Evolutionary conservation across 2,329 filamentous ascomycete genomes (phyloP), one percentile per base, ranked within the genome.

Genomic region (Cercospora sojina): DNA sequence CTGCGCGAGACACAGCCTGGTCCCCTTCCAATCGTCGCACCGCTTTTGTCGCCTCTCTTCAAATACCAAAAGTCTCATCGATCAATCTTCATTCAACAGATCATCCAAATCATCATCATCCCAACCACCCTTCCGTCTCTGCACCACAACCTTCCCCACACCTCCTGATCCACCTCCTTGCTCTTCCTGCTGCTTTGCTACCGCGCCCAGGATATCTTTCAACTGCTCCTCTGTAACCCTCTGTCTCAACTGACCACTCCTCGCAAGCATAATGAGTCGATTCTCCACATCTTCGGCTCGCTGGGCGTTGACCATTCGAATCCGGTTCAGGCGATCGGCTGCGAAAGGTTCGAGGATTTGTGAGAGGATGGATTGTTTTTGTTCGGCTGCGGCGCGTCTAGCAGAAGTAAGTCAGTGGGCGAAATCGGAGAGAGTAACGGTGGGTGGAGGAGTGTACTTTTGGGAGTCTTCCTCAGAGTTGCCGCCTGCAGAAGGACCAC

Each of bases 271-370:
- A 79, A 99, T 93, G 64, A 99, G 86, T 59, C 94, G 83, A 84
- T 96, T 93, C 83, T 99, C 95, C 65, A 99, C 88, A 75, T 97
- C 93, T 68, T 86, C 87, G 38, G 95, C 95, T 75, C 95, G 91
- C 73, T 90, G 89, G 78, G 93, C 92, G 82, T 98, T 98, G 77
- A 99, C 95, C 67, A 99, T 88, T 35, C 94, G 90, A 81, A 99
- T 98, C 71, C 95, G 92, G 65, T 92, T 92, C 1, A 99, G 86
- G 13, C 95, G 91, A 82, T 99, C 95, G 67, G 92, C 91, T 18
- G 95, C 95, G 76, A 94, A 92, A 72, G 95, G 95, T 75, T 93
- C 90, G 69, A 99, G 91, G 83, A 99, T 98, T 80, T 98, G 95
- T 73, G 86, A 87, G 69, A 99, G 89, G 73, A 97, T 90, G 67